A percentile compares a stretch with the other conserved stretches of the same genome.
phyloP scores from a whole-genome alignment of 2,329 filamentous ascomycete species.

The Beauveria sp. region DNA sequence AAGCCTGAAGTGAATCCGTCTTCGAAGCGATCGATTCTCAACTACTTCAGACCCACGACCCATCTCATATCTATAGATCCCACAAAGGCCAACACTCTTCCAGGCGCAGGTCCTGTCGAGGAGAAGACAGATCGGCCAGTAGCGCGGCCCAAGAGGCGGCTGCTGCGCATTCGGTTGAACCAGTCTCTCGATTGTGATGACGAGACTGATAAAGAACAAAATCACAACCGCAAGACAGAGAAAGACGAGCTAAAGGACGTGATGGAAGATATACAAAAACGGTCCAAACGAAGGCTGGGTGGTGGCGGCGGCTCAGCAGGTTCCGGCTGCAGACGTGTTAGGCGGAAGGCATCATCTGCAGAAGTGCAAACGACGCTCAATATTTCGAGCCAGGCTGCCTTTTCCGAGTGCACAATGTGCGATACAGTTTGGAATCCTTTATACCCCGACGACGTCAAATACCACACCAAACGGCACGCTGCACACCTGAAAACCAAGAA shows the following conservation, averaged over 20 bases:
- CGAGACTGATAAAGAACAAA: background rate
- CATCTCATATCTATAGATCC: background rate
- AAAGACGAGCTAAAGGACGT: background rate
- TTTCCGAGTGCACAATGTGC: conserved; percentile 35
- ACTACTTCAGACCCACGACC: conserved; percentile 30
- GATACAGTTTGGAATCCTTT: conserved; percentile 37
- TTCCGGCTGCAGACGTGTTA: conserved; percentile 9
- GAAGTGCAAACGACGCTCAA: conserved; percentile 37
- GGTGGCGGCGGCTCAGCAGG: background rate
- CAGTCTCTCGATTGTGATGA: conserved; percentile 8
- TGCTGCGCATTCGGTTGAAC: conserved; percentile 22
- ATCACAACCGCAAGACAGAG: background rate
- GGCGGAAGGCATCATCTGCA: conserved; percentile 12
- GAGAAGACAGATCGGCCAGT: background rate
- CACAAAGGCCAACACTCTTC: background rate
- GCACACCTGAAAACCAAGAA: conserved; percentile 23
- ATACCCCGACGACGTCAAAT: conserved; percentile 36
- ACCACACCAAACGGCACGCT: conserved; percentile 32
- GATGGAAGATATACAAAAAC: background rate
- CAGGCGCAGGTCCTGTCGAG: background rate
- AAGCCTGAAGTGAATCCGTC: background rate
- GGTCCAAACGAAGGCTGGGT: background rate
- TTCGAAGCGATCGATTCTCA: conserved; percentile 30
- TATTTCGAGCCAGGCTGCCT: conserved; percentile 32
- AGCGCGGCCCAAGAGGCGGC: conserved; percentile 15